Evolutionary conservation across 805 yeast genomes (phyloP).

Genomic region (Lipomyces sp.): DNA sequence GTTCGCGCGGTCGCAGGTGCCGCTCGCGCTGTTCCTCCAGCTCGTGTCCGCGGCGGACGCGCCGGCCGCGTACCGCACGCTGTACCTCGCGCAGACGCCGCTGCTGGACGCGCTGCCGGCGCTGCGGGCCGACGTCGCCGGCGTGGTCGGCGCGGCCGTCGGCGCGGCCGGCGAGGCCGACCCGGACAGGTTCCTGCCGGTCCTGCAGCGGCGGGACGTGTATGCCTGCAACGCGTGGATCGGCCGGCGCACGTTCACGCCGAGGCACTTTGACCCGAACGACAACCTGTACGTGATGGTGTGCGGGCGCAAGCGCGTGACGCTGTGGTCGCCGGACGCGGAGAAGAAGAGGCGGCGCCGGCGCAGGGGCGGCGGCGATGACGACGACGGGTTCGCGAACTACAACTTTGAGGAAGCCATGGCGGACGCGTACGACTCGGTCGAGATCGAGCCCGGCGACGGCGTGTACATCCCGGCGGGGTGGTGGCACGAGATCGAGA

Average conservation of each 20-base stretch:
- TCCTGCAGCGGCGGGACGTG: constrained; percentile 1
- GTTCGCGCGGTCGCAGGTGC: constrained; percentile 19
- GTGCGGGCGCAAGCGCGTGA: constrained; percentile 19
- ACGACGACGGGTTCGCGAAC: too few relatives aligned
- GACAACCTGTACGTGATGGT: constrained; percentile 28
- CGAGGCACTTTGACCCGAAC: constrained; percentile 29
- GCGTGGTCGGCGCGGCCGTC: constrained; percentile 9
- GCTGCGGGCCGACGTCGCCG: constrained; percentile 15
- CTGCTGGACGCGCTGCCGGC: constrained; percentile 15
- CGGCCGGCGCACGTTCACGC: constrained; percentile 25
- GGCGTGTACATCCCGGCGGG: constrained; percentile 26
- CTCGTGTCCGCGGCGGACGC: neutral
- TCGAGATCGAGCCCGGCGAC: constrained; percentile 24
- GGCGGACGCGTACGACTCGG: constrained; percentile 6
- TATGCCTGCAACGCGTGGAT: constrained; percentile 27
- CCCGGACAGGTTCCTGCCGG: too few relatives aligned
- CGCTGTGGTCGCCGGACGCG: constrained; percentile 21
- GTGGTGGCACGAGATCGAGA: constrained; percentile 30
- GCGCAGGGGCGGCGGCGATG: constrained; percentile 2
- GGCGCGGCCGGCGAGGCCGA: constrained; percentile 6
- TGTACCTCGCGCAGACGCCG: constrained; percentile 29
- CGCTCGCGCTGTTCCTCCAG: constrained; percentile 20
- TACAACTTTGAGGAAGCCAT: constrained; percentile 14
- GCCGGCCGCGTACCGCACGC: constrained; percentile 2
- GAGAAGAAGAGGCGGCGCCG: neutral